Evolutionary conservation across 805 yeast species (phyloP).

Genomic region (Danielozyma ontarioensis): DNA sequence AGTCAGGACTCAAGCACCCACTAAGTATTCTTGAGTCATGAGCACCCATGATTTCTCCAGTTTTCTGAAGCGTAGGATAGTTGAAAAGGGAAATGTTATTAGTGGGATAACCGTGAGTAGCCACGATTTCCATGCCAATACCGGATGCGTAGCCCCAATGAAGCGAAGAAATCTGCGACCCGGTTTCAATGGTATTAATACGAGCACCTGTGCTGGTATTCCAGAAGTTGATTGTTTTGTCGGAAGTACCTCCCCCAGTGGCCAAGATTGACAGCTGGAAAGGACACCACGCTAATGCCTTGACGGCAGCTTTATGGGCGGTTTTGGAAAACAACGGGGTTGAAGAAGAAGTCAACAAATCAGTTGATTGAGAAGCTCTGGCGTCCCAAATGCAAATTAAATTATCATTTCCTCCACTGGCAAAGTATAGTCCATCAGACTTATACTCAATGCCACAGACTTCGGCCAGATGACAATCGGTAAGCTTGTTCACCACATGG

Average conservation of each 20-base stretch:
- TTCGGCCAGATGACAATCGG: slow-evolving; percentile 66
- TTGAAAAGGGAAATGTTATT: slow-evolving; percentile 80
- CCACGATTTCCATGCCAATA: slow-evolving; percentile 77
- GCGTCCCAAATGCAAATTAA: slow-evolving; percentile 92
- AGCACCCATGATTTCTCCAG: slow-evolving; percentile 80
- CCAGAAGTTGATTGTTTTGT: slow-evolving; percentile 90
- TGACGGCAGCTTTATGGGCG: slow-evolving; percentile 89
- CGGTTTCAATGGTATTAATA: slow-evolving; percentile 82
- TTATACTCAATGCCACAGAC: slow-evolving; percentile 90
- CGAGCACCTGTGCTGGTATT: slow-evolving; percentile 87
- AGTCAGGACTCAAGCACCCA: slow-evolving; percentile 86
- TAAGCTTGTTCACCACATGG: slow-evolving; percentile 60
- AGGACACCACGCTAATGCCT: slow-evolving; percentile 94
- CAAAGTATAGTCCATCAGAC: slow-evolving; percentile 76
- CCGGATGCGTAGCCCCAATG: slow-evolving; percentile 82
- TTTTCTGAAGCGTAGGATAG: slow-evolving; percentile 79
- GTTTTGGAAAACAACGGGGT: slow-evolving; percentile 70
- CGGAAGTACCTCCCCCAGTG: slow-evolving; percentile 96
- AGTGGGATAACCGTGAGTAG: slow-evolving; percentile 91
- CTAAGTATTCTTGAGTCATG: slow-evolving; percentile 85
- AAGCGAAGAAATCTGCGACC: slow-evolving; percentile 89
- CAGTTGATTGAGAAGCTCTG: slow-evolving; percentile 28
- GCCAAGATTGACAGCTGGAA: slow-evolving; percentile 76
- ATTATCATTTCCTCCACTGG: slow-evolving; percentile 93
- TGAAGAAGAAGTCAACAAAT: slow-evolving; percentile 5